phyloP scores from a whole-genome alignment of 768 basidiomycete genomes.

The Brasilioporus rufonigricans region DNA sequence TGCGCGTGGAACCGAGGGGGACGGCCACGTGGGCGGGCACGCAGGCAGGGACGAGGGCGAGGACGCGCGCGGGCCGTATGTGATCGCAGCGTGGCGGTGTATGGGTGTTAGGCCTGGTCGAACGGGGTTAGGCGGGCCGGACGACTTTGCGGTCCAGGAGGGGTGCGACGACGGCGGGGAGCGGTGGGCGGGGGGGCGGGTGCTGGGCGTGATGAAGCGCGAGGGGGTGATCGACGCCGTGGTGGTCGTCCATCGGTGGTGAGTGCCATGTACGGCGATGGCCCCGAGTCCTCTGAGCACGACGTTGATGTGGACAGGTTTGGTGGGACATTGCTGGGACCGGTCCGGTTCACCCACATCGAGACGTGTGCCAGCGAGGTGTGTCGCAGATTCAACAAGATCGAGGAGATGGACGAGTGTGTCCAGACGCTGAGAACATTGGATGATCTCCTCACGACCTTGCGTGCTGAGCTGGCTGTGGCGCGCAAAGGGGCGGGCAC shows the following conservation, averaged over 20 bases:
- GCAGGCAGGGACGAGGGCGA: not conserved
- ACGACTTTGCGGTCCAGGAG: constrained; percentile 67
- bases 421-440: constrained; percentile 54
- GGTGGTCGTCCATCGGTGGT: constrained; percentile 77
- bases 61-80: constrained; percentile 43
- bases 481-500: not conserved
- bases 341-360: constrained; percentile 73
- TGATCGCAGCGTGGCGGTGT: constrained; percentile 77
- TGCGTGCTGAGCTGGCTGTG: constrained; percentile 44
- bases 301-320: constrained; percentile 48
- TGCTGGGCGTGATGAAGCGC: constrained; percentile 67
- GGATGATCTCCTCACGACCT: constrained; percentile 57
- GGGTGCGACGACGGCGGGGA: constrained; percentile 79
- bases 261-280: not conserved
- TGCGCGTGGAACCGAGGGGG: no score
- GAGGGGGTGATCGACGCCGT: constrained; percentile 73
- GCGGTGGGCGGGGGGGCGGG: constrained; percentile 61
- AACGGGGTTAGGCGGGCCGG: constrained; percentile 65
- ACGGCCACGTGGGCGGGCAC: constrained; percentile 39
- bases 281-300: not conserved
- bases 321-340: constrained; percentile 78
- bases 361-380: constrained; percentile 74
- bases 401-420: constrained; percentile 66
- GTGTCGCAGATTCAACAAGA: constrained; percentile 61
- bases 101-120: constrained; percentile 67